These are phyloP conservation scores for Globisporangium cystogenes DNA, from an alignment of 352 stramenopile species.

Conservation along the genomic window DNA sequence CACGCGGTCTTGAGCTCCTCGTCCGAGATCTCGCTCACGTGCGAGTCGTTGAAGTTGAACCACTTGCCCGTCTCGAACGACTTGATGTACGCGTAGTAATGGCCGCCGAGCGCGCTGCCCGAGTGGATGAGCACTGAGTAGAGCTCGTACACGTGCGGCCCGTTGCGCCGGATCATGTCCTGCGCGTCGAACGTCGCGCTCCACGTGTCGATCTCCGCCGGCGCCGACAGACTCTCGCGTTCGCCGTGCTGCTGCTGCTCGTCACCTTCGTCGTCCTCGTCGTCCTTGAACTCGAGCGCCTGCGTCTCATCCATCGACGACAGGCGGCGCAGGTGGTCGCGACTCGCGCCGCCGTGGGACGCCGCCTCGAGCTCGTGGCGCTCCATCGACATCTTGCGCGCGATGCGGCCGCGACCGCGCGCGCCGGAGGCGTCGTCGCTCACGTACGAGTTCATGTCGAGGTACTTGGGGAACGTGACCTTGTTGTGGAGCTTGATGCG, in stretches of 20 bases:
- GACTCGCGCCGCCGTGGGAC: conserved; percentile 7
- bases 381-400: conserved; percentile 85
- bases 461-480: conserved; percentile 86
- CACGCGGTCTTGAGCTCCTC: conserved; percentile 72
- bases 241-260: conserved; percentile 10
- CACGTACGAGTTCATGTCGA: conserved; percentile 88
- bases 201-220: conserved; percentile 53
- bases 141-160: conserved; percentile 86
- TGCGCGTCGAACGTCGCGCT: conserved; percentile 58
- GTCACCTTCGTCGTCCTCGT: conserved; percentile 13
- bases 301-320: conserved; percentile 79
- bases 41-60: conserved; percentile 89
- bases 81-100: conserved; percentile 95
- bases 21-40: conserved; percentile 72
- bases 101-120: conserved; percentile 87
- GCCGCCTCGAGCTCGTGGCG: conserved; percentile 58
- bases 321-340: conserved; percentile 28
- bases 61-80: conserved; percentile 74
- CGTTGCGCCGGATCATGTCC: conserved; percentile 49
- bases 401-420: conserved; percentile 44
- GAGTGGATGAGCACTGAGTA: conserved; percentile 92
- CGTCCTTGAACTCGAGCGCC: conserved; percentile 28
- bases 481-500: conserved; percentile 85
- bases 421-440: conserved; percentile 40
- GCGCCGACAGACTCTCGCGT: conserved; percentile 1